phyloP scores from a whole-genome alignment of 805 yeast genomes.

The Metschnikowia arizonensis region DNA sequence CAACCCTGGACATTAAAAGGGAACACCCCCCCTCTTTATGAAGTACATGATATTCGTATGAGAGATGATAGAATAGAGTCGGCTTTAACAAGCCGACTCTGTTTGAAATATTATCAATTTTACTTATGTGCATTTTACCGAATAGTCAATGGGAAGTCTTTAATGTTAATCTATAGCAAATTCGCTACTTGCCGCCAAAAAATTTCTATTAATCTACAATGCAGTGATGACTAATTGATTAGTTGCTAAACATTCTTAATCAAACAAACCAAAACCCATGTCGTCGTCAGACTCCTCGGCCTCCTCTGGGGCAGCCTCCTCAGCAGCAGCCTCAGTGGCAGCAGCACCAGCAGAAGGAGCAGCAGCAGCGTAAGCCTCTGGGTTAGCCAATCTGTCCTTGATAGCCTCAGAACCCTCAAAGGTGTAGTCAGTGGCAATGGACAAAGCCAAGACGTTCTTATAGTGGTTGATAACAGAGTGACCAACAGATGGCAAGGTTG shows the following conservation, averaged over 20 bases:
- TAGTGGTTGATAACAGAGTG: conserved; percentile 98
- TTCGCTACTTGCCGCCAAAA: too few species aligned
- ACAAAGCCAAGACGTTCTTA: conserved; percentile 97
- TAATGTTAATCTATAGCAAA: too few species aligned
- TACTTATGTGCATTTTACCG: too few species aligned
- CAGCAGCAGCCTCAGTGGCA: conserved; percentile 56
- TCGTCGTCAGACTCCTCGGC: conserved; percentile 68
- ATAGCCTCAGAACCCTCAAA: conserved; percentile 98
- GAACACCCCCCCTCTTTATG: background rate
- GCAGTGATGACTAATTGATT: background rate
- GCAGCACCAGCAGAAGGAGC: conserved; percentile 97
- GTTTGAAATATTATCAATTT: too few species aligned
- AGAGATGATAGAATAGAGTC: too few species aligned
- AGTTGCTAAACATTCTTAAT: conserved; percentile 47
- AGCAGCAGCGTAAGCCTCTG: conserved; percentile 99
- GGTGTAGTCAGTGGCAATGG: conserved; percentile 97
- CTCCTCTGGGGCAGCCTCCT: conserved; percentile 69
- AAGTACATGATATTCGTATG: too few species aligned
- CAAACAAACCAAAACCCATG: conserved; percentile 99
- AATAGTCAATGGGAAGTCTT: too few species aligned
- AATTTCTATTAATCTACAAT: background rate
- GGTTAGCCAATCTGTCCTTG: conserved; percentile 99
- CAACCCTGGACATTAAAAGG: background rate
- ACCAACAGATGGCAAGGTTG: conserved; percentile 98
- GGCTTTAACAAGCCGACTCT: too few species aligned